Evolutionary conservation across 2,329 filamentous ascomycete genomes (phyloP).

Genomic region (Metarhizium robertsii): DNA sequence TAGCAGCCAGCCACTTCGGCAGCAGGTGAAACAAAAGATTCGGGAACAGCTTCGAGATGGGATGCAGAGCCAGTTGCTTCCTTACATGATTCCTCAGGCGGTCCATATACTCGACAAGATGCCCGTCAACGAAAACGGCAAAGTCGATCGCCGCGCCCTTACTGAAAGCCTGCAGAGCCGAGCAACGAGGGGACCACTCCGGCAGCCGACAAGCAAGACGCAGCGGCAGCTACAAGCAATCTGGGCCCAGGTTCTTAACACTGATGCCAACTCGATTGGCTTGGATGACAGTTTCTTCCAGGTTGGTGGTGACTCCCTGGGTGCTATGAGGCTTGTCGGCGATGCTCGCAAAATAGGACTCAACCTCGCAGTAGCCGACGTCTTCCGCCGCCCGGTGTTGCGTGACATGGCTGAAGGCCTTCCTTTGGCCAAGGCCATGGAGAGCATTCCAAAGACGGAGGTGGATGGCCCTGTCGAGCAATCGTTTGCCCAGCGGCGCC

Average conservation of each 20-base stretch:
- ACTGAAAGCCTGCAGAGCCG: neutral
- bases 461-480: too few species aligned
- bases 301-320: neutral
- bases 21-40: conserved; percentile 1
- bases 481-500: too few species aligned
- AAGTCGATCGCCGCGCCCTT: conserved; percentile 10
- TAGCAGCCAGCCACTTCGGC: conserved; percentile 7
- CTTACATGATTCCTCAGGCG: conserved; percentile 4
- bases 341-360: too few species aligned
- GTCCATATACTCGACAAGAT: conserved; percentile 7
- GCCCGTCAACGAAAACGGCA: conserved; percentile 10
- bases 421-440: too few species aligned
- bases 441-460: too few species aligned
- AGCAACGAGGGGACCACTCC: too few species aligned
- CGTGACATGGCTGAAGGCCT: too few species aligned
- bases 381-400: neutral
- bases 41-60: neutral
- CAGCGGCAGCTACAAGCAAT: neutral
- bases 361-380: neutral
- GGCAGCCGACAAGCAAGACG: neutral
- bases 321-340: neutral
- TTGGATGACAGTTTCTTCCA: neutral
- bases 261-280: neutral
- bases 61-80: conserved; percentile 7
- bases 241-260: neutral